These are phyloP conservation scores for Rhizophagus clarus DNA, from an alignment of 192 early-diverging fungal genomes.

Conservation along the genomic window DNA sequence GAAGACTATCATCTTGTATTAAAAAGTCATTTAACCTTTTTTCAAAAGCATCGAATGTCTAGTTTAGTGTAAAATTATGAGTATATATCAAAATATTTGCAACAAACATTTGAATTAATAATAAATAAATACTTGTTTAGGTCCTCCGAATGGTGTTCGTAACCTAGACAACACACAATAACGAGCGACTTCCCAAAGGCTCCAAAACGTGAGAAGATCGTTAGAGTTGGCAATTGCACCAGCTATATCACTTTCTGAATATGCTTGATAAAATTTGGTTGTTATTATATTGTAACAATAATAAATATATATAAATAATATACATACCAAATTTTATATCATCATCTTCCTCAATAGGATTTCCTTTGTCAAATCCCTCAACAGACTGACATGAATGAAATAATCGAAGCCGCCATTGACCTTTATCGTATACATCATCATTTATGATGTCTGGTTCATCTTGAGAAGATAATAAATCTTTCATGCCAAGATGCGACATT, in stretches of 20 bases:
- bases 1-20: neutral
- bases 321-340: constrained; percentile 34
- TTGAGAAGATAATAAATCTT: constrained; percentile 29
- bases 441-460: neutral
- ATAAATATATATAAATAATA: no score
- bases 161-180: constrained; percentile 73
- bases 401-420: constrained; percentile 52
- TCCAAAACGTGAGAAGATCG: constrained; percentile 66
- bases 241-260: constrained; percentile 26
- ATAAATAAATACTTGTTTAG: constrained; percentile 53
- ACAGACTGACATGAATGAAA: constrained; percentile 61
- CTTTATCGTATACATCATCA: constrained; percentile 6
- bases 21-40: constrained; percentile 45
- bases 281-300: neutral
- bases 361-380: constrained; percentile 24
- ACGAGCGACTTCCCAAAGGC: constrained; percentile 72
- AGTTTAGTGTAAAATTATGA: neutral
- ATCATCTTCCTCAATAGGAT: constrained; percentile 34
- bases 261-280: neutral
- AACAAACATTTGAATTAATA: neutral
- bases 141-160: constrained; percentile 74
- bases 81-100: neutral
- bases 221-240: constrained; percentile 39
- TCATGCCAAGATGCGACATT: constrained; percentile 55
- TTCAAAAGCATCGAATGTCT: constrained; percentile 59